Evolutionary conservation across 257 asterid species (phyloP).

Genomic region (Catharanthus roseus): DNA sequence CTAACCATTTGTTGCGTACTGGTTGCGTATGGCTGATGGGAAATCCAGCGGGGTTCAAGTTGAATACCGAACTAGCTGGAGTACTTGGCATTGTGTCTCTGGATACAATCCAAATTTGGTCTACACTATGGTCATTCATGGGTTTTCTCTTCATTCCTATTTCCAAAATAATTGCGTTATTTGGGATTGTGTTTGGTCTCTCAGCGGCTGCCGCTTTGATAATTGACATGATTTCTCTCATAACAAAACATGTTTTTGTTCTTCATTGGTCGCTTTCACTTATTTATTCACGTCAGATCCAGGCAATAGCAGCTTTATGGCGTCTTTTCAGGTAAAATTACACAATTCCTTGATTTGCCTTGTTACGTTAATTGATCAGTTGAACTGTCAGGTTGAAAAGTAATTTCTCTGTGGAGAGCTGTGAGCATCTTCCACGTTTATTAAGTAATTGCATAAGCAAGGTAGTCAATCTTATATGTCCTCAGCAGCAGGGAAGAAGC

Average conservation of each 20-base stretch:
- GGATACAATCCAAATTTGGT: constrained; percentile 86
- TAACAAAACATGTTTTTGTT: constrained; percentile 60
- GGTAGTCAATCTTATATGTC: neutral
- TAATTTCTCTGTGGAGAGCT: neutral
- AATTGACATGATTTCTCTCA: constrained; percentile 61
- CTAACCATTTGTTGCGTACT: constrained; percentile 69
- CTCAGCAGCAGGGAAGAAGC: neutral
- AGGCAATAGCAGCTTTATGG: constrained; percentile 87
- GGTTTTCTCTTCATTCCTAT: constrained; percentile 49
- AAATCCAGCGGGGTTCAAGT: constrained; percentile 95
- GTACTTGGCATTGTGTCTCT: constrained; percentile 87
- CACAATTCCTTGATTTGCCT: neutral
- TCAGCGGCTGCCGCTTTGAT: constrained; percentile 70
- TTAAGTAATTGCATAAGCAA: neutral
- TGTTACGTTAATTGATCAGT: neutral
- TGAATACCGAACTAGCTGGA: constrained; percentile 93
- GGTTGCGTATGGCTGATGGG: constrained; percentile 99
- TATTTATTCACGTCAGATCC: constrained; percentile 73
- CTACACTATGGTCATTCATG: constrained; percentile 70
- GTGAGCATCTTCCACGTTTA: neutral
- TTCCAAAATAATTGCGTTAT: constrained; percentile 54
- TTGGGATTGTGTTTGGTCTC: constrained; percentile 72
- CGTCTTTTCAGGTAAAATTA: constrained; percentile 79
- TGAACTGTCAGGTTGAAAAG: neutral
- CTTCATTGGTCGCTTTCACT: constrained; percentile 71